phyloP scores from a whole-genome alignment of 148 eudicot genomes.

The Rhododendron kiyosumense region DNA sequence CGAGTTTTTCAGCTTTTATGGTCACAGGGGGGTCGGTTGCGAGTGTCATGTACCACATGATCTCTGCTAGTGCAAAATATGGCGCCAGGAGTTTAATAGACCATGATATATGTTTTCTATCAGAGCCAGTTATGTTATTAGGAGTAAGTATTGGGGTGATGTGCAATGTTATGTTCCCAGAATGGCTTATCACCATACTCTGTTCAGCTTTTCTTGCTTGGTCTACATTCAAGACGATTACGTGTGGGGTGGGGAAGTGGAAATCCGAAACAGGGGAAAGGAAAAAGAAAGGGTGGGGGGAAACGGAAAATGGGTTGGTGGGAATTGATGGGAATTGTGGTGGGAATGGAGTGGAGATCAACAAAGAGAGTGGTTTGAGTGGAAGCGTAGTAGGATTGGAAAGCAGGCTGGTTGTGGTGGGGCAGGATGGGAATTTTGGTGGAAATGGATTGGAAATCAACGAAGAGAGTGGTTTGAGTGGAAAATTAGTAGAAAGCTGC shows the following conservation, averaged over 20 bases:
- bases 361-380: constrained; percentile 23
- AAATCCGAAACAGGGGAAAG: constrained; percentile 34
- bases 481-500: background rate
- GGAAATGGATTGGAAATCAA: constrained; percentile 10
- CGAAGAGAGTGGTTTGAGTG: constrained; percentile 22
- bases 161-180: constrained; percentile 43
- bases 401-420: constrained; percentile 7
- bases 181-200: constrained; percentile 47
- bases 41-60: constrained; percentile 31
- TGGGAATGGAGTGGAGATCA: constrained; percentile 8
- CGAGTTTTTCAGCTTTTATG: constrained; percentile 56
- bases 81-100: constrained; percentile 33
- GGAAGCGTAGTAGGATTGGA: background rate
- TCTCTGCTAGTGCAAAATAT: constrained; percentile 1
- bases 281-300: constrained; percentile 12
- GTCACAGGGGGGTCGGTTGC: constrained; percentile 59
- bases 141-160: constrained; percentile 62
- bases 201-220: constrained; percentile 48
- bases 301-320: constrained; percentile 18
- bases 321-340: background rate
- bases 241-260: constrained; percentile 43
- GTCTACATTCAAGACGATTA: constrained; percentile 46
- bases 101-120: constrained; percentile 42
- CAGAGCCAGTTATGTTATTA: constrained; percentile 52
- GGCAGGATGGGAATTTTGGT: background rate